Base-by-base conservation (phyloP, 2,329 filamentous ascomycete species). In the Scedosporium aurantiacum region DNA sequence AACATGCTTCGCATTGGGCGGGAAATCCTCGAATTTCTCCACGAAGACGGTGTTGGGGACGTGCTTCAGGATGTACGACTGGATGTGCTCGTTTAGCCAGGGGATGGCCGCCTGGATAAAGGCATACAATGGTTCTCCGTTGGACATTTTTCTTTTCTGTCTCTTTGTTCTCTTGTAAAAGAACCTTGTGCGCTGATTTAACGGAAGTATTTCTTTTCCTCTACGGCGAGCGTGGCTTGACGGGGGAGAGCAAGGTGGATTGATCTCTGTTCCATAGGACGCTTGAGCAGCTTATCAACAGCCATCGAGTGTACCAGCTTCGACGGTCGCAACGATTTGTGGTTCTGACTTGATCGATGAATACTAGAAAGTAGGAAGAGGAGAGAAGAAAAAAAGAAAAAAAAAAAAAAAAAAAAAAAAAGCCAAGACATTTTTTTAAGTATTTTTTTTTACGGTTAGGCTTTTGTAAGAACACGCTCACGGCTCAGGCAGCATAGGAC, bases 61-160 rank as follows among this genome's bases (percentile, higher is more conserved):
- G 25, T 73, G 69, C 1, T 61, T 61, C 4, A 60, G 64, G 57
- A 75, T 68, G 47, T 66, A 73, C 4, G 65, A 61, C 61, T 68
- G 66, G 58, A 75, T 63, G 47, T 73, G 69, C 10, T 67, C 63
- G 47, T 73, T 65, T 3, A 75, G 65, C 73, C 73, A 75, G 21
- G 58, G 43, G 21, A 28, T 61, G 3, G 69, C 64, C 5, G 63
- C 63, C 25, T 68, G 63, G 10, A 71, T 64, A 54, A 65, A 70
- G 12, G 64, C 69, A 56, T 71, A 64, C 68, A 70, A 69, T 60
- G 62, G 62, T 58, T 58, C 52, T 70, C 67, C 69, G 67, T 50
- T 1, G 67, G 66, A 10, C 68, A 70, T 50, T 64, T 76, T 18
- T 47, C 54, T 16, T 57, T n/a, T 2, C 12, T 57, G 6, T 60